Conservation (phyloP, 495 filamentous ascomycete genomes). For the Xylaria nigripes region DNA sequence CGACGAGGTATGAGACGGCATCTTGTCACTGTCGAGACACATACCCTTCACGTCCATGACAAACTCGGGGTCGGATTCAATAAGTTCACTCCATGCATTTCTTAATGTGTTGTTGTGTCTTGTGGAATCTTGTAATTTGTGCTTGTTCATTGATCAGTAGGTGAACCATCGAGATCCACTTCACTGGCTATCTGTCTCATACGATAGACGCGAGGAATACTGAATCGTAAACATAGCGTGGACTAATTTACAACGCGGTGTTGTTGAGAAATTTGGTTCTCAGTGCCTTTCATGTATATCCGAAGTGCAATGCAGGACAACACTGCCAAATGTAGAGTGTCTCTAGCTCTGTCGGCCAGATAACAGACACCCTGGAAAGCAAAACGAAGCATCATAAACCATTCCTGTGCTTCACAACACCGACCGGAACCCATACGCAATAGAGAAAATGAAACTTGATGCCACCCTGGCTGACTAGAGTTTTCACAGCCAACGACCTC, state of each 20-base stretch:
- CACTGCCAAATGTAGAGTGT: conserved; percentile 14
- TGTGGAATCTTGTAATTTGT: not conserved
- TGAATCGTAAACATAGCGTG: conserved; percentile 3
- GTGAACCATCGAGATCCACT: not conserved
- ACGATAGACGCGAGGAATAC: not conserved
- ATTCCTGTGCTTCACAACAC: conserved; percentile 30
- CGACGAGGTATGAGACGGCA: not conserved
- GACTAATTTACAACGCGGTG: conserved; percentile 27
- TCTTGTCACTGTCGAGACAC: too few species aligned
- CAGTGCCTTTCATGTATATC: conserved; percentile 10
- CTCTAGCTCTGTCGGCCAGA: conserved; percentile 16
- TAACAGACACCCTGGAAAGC: conserved; percentile 15
- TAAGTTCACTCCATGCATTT: not conserved
- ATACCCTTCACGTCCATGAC: too few species aligned
- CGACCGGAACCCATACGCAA: conserved; percentile 28
- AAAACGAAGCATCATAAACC: conserved; percentile 26
- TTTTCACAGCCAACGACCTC: conserved; percentile 20
- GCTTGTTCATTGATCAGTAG: not conserved
- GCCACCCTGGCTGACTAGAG: conserved; percentile 17
- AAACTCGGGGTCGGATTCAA: too few species aligned
- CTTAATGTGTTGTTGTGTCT: not conserved
- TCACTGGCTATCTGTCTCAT: not conserved
- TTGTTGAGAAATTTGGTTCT: conserved; percentile 13
- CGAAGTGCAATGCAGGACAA: conserved; percentile 14
- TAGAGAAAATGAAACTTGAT: conserved; percentile 27